A percentile compares a stretch with the other conserved stretches of the same genome.
phyloP scores from a whole-genome alignment of 2,329 filamentous ascomycete genomes.

The Aspergillus novoparasiticus region DNA sequence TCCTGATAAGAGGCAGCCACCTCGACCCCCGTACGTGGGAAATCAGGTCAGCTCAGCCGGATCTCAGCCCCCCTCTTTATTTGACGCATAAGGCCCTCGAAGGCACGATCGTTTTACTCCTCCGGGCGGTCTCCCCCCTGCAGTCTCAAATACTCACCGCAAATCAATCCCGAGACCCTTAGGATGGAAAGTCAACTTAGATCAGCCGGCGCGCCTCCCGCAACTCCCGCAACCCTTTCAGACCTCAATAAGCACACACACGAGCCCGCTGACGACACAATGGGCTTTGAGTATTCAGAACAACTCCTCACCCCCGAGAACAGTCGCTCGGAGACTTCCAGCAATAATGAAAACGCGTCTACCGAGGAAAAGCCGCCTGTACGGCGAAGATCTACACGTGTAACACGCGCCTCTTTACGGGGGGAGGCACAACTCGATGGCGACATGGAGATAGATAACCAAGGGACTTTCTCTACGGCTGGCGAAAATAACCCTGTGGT shows the following conservation, averaged over 20 bases:
- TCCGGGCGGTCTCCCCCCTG: not conserved
- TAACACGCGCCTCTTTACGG: conserved; percentile 42
- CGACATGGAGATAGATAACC: conserved; percentile 25
- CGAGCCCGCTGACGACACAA: conserved; percentile 32
- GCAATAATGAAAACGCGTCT: conserved; percentile 41
- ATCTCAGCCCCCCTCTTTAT: conserved; percentile 6
- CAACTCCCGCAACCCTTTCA: conserved; percentile 31
- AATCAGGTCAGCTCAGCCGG: conserved; percentile 10
- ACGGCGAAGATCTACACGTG: conserved; percentile 42
- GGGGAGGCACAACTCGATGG: conserved; percentile 31
- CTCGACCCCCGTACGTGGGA: conserved; percentile 1
- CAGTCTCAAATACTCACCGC: conserved; percentile 1
- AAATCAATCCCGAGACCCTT: conserved; percentile 7
- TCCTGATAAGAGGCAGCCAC: conserved; percentile 14
- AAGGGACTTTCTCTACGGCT: conserved; percentile 22
- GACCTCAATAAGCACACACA: conserved; percentile 30
- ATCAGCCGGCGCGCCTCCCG: conserved; percentile 34
- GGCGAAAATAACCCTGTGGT: conserved; percentile 30
- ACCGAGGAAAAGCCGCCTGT: conserved; percentile 35
- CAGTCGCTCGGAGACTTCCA: conserved; percentile 47
- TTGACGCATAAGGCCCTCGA: conserved; percentile 2
- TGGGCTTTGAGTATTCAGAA: conserved; percentile 39
- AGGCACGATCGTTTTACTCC: not conserved
- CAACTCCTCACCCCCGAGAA: conserved; percentile 47
- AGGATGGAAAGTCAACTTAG: conserved; percentile 34